Base-by-base conservation (phyloP, 306 rosid genomes). In the Cicer pinnatifidum region DNA sequence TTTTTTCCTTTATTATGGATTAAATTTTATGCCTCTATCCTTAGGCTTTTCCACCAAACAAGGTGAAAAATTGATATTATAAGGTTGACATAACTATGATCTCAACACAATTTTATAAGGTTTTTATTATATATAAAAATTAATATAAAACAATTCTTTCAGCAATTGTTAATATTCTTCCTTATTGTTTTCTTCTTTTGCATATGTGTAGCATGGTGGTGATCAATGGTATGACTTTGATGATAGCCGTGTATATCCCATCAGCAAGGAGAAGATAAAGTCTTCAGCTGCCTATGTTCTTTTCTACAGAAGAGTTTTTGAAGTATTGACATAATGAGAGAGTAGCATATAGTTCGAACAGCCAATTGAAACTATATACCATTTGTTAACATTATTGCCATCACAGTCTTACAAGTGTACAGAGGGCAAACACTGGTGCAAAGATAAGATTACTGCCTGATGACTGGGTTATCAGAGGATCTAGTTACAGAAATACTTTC, bases 261-360 rank as follows among this genome's bases (percentile, higher is more conserved):
- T 94, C 87, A 82, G 78, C 85, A 82, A 45, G 71, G 99, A 89
- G 86, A 94, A 88, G 96, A 91, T 91, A 75, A 94, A 94, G 89
- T 87, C 97, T 83, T 85, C 97, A 45, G 96, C 97, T 63, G 97
- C 96, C 6, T 94, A 94, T 83, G 97, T 94, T 89, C 95, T 94
- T 78, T 94, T 94, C 86, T 94, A 91, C 89, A 73, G 92, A 88
- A 91, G 96, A 86, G 89, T 87, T 70, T 75, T 73, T 40, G 96
- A 88, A 67, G 85, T 41, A 64, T 64, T 67, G 48, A 85, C 82
- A 41, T 51, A 61, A 51, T 40, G 60, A 43, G 75, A 80, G 85
- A 67, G 80, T 81, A 72, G 78, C 69, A 67, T 69, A 45, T 84
- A 72, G 54, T 70, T 73, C 35, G 45, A 78, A 69, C 67, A 54